These are phyloP conservation scores for Tetradesmus obliquus DNA, from an alignment of 139 green algal species.

Conservation along the genomic window DNA sequence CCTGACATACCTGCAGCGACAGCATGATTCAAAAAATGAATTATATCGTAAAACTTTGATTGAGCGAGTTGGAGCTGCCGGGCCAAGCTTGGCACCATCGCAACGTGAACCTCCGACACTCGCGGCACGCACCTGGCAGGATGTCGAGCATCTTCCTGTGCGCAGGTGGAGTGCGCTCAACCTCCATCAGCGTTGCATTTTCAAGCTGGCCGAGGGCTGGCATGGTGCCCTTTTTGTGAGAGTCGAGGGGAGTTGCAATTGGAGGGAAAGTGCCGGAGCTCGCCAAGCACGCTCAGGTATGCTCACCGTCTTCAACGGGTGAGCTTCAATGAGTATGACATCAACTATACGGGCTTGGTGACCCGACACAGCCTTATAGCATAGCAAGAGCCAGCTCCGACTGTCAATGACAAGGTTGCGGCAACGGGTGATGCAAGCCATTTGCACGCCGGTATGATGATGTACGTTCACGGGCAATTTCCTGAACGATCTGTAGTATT, in stretches of 20 bases:
- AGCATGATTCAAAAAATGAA: too few species aligned
- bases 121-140: slow-evolving; percentile 33
- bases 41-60: too few species aligned
- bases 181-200: slow-evolving; percentile 46
- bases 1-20: slow-evolving; percentile 36
- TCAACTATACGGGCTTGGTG: too few species aligned
- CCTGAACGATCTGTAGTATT: too few species aligned
- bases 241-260: background rate
- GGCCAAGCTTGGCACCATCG: background rate
- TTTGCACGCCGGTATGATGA: too few species aligned
- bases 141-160: slow-evolving; percentile 59
- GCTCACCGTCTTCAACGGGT: too few species aligned
- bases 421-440: too few species aligned
- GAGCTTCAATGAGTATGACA: too few species aligned
- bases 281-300: background rate
- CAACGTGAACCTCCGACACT: background rate
- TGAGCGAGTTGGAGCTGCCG: background rate
- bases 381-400: too few species aligned
- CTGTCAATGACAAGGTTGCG: too few species aligned
- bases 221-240: background rate
- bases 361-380: too few species aligned
- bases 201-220: slow-evolving; percentile 13
- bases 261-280: background rate
- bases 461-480: too few species aligned
- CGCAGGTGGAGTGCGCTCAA: slow-evolving; percentile 51